Conservation (phyloP, 306 rosid species). For the Ormosia semicastrata region DNA sequence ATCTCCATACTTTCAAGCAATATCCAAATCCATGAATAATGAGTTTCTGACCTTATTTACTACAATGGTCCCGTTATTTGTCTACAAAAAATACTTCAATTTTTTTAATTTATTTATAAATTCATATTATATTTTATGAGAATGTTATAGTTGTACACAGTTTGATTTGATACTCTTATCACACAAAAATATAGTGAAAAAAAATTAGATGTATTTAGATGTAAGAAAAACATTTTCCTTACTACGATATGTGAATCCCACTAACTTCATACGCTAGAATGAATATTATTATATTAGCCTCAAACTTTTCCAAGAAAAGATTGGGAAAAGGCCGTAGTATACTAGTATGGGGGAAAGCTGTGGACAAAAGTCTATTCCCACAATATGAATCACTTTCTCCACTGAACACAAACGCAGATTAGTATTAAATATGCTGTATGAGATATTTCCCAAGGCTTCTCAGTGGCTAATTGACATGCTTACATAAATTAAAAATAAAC, state of each 20-base stretch:
- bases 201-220: too few relatives aligned
- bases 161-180: too few relatives aligned
- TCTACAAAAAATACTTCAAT: too few relatives aligned
- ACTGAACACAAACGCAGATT: conserved; percentile 6
- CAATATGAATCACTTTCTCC: conserved; percentile 27
- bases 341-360: background rate
- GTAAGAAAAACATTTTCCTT: too few relatives aligned
- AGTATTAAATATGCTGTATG: background rate
- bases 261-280: conserved; percentile 16
- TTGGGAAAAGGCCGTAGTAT: background rate
- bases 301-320: background rate
- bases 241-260: background rate
- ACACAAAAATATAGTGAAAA: too few relatives aligned
- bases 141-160: too few relatives aligned
- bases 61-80: too few relatives aligned
- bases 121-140: too few relatives aligned
- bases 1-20: background rate
- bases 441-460: conserved; percentile 9
- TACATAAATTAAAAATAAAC: conserved; percentile 3
- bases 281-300: conserved; percentile 7
- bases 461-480: conserved; percentile 21
- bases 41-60: background rate
- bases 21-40: background rate
- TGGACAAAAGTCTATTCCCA: conserved; percentile 5
- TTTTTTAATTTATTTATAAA: too few relatives aligned